Percentiles rank a stretch among this genome's conserved stretches.
These are phyloP conservation scores for Kodamaea fungicola DNA, from an alignment of 1,139 yeast genomes.

Conservation along the genomic window DNA sequence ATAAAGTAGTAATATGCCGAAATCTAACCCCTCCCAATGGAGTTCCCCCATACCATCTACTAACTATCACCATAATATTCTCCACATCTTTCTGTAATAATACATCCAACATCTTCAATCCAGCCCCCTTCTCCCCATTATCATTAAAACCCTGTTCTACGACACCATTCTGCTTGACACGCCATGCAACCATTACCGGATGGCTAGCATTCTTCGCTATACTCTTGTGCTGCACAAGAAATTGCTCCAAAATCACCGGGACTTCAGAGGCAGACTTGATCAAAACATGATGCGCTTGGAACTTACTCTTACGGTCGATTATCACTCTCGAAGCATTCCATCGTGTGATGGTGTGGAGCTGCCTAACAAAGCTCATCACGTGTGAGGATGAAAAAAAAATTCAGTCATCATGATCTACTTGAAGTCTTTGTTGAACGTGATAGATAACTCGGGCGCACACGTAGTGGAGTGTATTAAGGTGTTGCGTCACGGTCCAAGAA, in stretches of 20 bases:
- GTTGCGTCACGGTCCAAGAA: conserved; percentile 80
- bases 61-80: conserved; percentile 58
- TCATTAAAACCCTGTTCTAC: conserved; percentile 52
- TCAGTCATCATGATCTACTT: conserved; percentile 65
- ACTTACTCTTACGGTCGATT: conserved; percentile 52
- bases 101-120: conserved; percentile 46
- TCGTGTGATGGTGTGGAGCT: conserved; percentile 8
- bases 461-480: conserved; percentile 96
- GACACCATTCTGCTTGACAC: conserved; percentile 31
- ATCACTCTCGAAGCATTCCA: conserved; percentile 32
- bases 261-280: conserved; percentile 37
- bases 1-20: conserved; percentile 55
- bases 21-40: conserved; percentile 65
- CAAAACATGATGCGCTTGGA: conserved; percentile 54
- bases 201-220: conserved; percentile 54
- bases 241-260: conserved; percentile 29
- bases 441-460: conserved; percentile 95
- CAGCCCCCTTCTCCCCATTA: conserved; percentile 68
- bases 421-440: conserved; percentile 83
- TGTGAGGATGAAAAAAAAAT: neutral
- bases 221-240: conserved; percentile 38
- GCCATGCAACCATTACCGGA: conserved; percentile 69
- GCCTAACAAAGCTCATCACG: neutral
- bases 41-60: conserved; percentile 73
- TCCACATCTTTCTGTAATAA: conserved; percentile 44